Percentiles rank a stretch among this genome's conserved stretches.
Conservation (phyloP, 495 filamentous ascomycete genomes). For the Podospora sp. region DNA sequence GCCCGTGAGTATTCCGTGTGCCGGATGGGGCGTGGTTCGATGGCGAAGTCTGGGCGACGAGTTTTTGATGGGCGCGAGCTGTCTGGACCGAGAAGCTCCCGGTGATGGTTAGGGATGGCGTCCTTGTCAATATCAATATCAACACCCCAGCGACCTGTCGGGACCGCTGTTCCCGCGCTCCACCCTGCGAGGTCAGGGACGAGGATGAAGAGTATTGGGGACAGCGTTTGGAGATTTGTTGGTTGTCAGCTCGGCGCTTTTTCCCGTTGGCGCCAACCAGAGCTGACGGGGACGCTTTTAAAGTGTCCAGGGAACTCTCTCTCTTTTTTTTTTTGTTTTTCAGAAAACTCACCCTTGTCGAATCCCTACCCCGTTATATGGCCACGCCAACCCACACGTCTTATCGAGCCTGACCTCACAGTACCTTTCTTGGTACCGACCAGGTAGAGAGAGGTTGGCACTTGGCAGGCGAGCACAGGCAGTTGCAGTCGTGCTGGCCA, state of each 20-base stretch:
- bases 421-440: conserved; percentile 9
- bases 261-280: conserved; percentile 25
- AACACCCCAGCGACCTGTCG: conserved; percentile 10
- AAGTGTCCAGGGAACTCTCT: conserved; percentile 10
- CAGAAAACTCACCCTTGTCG: conserved; percentile 18
- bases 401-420: conserved; percentile 18
- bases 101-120: background rate
- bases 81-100: conserved; percentile 8
- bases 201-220: conserved; percentile 10
- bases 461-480: conserved; percentile 20
- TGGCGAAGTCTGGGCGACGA: background rate
- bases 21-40: conserved; percentile 15
- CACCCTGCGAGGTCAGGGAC: conserved; percentile 15
- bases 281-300: conserved; percentile 22
- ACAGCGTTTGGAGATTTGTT: conserved; percentile 22
- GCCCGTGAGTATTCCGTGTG: conserved; percentile 7
- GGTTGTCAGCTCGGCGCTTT: conserved; percentile 24
- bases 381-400: conserved; percentile 20
- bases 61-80: background rate
- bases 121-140: conserved; percentile 12
- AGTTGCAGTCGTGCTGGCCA: conserved; percentile 25
- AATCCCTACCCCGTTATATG: conserved; percentile 14
- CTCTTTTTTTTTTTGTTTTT: conserved; percentile 1
- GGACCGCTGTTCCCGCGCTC: conserved; percentile 17
- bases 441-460: conserved; percentile 12